Base-by-base conservation (phyloP, 2,329 filamentous ascomycete genomes). In the Epichloe sibirici region DNA sequence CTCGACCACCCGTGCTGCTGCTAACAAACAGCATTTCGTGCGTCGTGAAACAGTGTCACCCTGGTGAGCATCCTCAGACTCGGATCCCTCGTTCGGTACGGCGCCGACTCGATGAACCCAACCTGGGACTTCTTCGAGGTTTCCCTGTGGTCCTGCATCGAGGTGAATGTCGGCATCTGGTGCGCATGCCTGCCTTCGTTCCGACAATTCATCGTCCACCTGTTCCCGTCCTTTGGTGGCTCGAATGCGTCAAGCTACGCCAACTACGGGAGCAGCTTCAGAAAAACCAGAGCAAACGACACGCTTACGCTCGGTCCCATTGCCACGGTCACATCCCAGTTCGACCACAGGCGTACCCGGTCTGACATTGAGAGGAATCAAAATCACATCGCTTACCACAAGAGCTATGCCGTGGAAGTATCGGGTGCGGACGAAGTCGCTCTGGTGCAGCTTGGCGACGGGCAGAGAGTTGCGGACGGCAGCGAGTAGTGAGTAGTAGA, bases 121-220 rank as follows among this genome's bases (percentile, higher is more conserved):
- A 60, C 58, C 11, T 62, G 59, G 59, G 57, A 61, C 28, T 60
- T 57, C 6, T 57, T 57, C 45, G 56, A 56, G 17, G 52, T 61
- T 6, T 52, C 53, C 21, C n/a, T 58, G 39, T 66, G 62, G 64
- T 63, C 62, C 5, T 56, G 52, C 6, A 51, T 64, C 17, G 64
- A 66, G 55, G 56, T 65, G 28, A 54, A 54, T 13, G 46, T 54
- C 6, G 53, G 49, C 31, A 52, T 54, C 31, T 49, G 46, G 45
- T 52, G 12, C 64, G 62, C 49, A 45, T 66, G 51, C 63, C 64
- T 31, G 9, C 28, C 28, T 31, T 31, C 28, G 28, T 31, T 31
- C 28, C 28, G 28, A 31, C 28, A 31, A 31, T 51, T 65, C 3
- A 46, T 65, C 8, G 48, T 52, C 1, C 45, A 46, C n/a, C 37